Conservation (phyloP, 2,329 filamentous ascomycete species). For the Diaporthe citriasiana region DNA sequence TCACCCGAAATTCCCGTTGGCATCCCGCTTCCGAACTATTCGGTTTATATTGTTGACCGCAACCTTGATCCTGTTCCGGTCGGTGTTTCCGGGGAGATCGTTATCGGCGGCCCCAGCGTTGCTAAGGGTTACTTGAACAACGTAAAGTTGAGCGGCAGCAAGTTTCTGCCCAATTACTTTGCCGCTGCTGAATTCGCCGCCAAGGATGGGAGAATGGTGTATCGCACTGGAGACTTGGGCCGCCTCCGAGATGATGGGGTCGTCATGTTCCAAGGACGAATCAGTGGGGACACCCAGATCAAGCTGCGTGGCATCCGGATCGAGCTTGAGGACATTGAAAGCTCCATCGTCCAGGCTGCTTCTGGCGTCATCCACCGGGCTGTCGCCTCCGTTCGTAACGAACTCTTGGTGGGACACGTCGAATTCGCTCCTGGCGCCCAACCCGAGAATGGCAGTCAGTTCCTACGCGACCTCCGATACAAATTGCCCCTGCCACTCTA, state of each 20-base stretch:
- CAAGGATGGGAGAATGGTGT: slow-evolving; percentile 48
- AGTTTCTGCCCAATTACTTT: slow-evolving; percentile 37
- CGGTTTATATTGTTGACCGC: slow-evolving; percentile 59
- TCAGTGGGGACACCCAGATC: slow-evolving; percentile 59
- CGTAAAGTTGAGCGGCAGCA: slow-evolving; percentile 42
- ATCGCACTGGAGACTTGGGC: slow-evolving; percentile 59
- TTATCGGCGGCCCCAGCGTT: slow-evolving; percentile 57
- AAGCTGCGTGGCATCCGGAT: slow-evolving; percentile 54
- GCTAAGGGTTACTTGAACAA: slow-evolving; percentile 55
- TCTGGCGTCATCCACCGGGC: slow-evolving; percentile 1
- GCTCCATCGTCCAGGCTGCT: slow-evolving; percentile 8
- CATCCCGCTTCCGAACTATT: slow-evolving; percentile 48
- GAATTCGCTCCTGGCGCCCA: slow-evolving; percentile 9
- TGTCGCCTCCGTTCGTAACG: slow-evolving; percentile 27
- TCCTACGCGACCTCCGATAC: slow-evolving; percentile 41
- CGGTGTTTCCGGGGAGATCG: slow-evolving; percentile 57
- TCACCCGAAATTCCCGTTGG: slow-evolving; percentile 9
- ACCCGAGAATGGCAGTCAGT: background rate
- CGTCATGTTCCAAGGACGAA: slow-evolving; percentile 54
- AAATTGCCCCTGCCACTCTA: slow-evolving; percentile 50
- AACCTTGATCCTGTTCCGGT: slow-evolving; percentile 49
- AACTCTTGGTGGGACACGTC: slow-evolving; percentile 33
- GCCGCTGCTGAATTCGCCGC: slow-evolving; percentile 32
- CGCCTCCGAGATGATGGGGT: slow-evolving; percentile 51
- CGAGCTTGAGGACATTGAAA: slow-evolving; percentile 54